Conservation (phyloP, 768 basidiomycete genomes). For the Pluteus cervinus region DNA sequence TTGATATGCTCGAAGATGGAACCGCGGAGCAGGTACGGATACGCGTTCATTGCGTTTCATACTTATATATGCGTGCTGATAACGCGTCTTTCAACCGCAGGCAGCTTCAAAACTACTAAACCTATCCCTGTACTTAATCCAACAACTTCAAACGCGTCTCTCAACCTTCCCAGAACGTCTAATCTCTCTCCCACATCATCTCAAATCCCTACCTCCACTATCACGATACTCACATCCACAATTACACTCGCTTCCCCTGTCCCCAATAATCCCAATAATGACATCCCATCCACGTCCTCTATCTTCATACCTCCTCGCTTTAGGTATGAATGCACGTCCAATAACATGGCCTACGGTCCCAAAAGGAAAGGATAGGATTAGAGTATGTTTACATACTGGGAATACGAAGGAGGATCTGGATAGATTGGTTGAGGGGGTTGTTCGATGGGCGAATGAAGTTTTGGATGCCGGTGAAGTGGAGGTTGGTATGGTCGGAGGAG, state of each 20-base stretch:
- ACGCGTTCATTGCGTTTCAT: background rate
- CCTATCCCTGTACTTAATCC: constrained; percentile 37
- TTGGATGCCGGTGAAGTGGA: constrained; percentile 14
- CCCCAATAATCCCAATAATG: constrained; percentile 84
- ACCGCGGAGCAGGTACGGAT: constrained; percentile 51
- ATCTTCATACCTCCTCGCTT: constrained; percentile 52
- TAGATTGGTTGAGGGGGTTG: constrained; percentile 42
- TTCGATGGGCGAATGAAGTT: constrained; percentile 40
- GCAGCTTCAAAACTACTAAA: constrained; percentile 33
- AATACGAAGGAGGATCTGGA: constrained; percentile 65
- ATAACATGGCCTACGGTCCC: constrained; percentile 90
- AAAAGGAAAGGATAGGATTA: constrained; percentile 74
- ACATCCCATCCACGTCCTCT: constrained; percentile 74
- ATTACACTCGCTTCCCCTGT: constrained; percentile 24
- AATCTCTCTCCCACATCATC: constrained; percentile 31
- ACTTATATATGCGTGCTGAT: background rate
- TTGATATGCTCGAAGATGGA: constrained; percentile 71
- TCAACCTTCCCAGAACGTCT: constrained; percentile 25
- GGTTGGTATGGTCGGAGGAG: too few species aligned
- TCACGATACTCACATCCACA: constrained; percentile 15
- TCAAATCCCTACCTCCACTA: constrained; percentile 22
- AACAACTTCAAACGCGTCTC: constrained; percentile 24
- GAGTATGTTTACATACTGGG: constrained; percentile 83
- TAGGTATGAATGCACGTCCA: constrained; percentile 62
- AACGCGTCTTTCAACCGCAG: constrained; percentile 10